These are phyloP conservation scores for Candida boleticola DNA, from an alignment of 805 yeast genomes.

Conservation along the genomic window DNA sequence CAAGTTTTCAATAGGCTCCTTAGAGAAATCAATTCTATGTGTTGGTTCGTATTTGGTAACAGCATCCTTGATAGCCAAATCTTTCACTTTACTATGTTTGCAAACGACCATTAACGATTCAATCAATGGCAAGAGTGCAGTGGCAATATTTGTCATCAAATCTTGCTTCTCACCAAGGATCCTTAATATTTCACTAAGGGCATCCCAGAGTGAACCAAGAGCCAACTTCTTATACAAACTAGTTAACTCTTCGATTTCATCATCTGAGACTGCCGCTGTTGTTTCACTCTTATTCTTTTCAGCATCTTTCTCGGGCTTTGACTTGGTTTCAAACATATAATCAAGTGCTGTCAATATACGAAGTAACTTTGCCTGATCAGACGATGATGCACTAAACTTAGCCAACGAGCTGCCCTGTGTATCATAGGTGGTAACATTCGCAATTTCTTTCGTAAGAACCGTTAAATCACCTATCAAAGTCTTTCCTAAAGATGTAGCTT, in stretches of 20 bases:
- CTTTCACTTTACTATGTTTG: constrained; percentile 71
- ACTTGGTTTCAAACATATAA: constrained; percentile 59
- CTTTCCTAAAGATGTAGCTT: constrained; percentile 60
- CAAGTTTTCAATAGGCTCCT: constrained; percentile 72
- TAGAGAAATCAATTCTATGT: constrained; percentile 58
- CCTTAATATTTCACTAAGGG: constrained; percentile 69
- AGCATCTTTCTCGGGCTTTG: constrained; percentile 16
- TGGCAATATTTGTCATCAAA: constrained; percentile 56
- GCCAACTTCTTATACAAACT: constrained; percentile 64
- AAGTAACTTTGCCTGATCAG: constrained; percentile 86
- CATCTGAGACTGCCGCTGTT: constrained; percentile 5
- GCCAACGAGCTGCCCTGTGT: constrained; percentile 54
- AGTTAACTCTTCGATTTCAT: constrained; percentile 49
- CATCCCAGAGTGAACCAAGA: constrained; percentile 81
- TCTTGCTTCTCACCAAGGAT: constrained; percentile 58
- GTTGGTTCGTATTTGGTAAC: constrained; percentile 55
- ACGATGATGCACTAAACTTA: constrained; percentile 72
- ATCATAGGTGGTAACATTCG: constrained; percentile 26
- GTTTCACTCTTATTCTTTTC: too few relatives aligned
- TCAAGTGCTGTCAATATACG: constrained; percentile 86
- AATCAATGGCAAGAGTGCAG: constrained; percentile 78
- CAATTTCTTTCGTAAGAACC: constrained; percentile 45
- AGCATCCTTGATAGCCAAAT: constrained; percentile 49
- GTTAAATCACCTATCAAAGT: constrained; percentile 55
- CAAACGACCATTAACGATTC: constrained; percentile 97